phyloP scores from a whole-genome alignment of 306 rosid species.

The Castanea crenata region DNA sequence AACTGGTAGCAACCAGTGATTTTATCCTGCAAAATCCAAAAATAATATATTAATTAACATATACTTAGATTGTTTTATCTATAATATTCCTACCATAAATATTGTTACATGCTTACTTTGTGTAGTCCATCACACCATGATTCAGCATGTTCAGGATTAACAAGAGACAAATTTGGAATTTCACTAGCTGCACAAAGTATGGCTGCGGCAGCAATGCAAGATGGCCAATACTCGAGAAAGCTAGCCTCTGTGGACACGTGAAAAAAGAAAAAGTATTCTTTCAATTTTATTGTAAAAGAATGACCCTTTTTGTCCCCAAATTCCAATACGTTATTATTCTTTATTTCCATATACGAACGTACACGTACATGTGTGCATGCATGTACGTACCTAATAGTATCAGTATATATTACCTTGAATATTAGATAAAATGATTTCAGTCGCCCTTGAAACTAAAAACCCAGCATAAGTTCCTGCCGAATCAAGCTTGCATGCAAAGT shows the following conservation, averaged over 20 bases:
- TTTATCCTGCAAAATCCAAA: conserved; percentile 64
- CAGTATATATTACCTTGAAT: conserved; percentile 51
- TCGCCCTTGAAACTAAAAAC: conserved; percentile 74
- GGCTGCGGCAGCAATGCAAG: conserved; percentile 94
- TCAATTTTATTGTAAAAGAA: background rate
- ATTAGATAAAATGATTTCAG: conserved; percentile 73
- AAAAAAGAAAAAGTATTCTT: conserved; percentile 1
- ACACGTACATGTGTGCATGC: no score
- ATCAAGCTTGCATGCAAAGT: conserved; percentile 88
- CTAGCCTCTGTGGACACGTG: conserved; percentile 57
- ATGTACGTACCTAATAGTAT: no score
- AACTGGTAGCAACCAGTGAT: conserved; percentile 71
- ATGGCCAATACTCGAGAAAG: conserved; percentile 90
- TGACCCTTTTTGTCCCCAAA: no score
- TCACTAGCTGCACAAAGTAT: conserved; percentile 81
- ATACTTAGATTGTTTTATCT: no score
- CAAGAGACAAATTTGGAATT: conserved; percentile 71
- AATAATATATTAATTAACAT: background rate
- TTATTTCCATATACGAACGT: background rate
- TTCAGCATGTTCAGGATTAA: conserved; percentile 77
- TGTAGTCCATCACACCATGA: conserved; percentile 91
- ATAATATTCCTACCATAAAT: background rate
- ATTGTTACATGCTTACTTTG: conserved; percentile 62
- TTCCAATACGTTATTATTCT: no score
- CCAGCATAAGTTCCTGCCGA: conserved; percentile 53